Evolutionary conservation across 2,329 filamentous ascomycete genomes (phyloP), one percentile per base, ranked within the genome.

Genomic region (Plenodomus biglobosus): DNA sequence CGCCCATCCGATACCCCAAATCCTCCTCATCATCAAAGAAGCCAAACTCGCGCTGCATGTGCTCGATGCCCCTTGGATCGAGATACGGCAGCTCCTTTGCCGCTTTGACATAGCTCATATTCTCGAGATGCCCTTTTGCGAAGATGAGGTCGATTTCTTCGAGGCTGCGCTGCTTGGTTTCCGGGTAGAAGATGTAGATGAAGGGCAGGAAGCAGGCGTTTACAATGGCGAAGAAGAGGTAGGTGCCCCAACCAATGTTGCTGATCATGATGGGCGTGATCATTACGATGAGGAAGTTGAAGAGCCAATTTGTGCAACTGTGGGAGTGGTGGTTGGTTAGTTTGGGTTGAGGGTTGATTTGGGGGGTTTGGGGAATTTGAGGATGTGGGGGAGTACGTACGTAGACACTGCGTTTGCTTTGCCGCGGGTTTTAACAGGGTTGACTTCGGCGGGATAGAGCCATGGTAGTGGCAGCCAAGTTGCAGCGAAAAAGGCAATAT

Each of bases 401-500:
- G 77, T 80, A 1, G 76, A 78, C 7, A 80, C 66, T 2, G 78
- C 77, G 56, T 80, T 80, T 17, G 77, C 78, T 66, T 80, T 80
- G 19, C 76, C 75, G 38, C 79, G 73, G 2, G 77, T 81, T 60
- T 77, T 77, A 59, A 80, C 72, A 1, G 79, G 78, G 38, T 76
- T 78, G 54, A 79, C 65, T 49, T 79, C 79, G 42, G 78, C 75
- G 0, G 76, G 58, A 16, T 65, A 83, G 64, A 66, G 50, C 83
- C 82, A 87, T 1, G 83, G 83, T 15, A 85, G 74, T 10, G 83
- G 82, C 8, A 85, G 63, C 78, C 81, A 85, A 1, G 81, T 83
- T 0, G 83, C 82, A 19, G 83, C 85, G 50, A 86, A 87, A 40
- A 82, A 83, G 3, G 83, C 81, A 59, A 86, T 86, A 66, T 85